Base-by-base conservation (phyloP, 2,329 filamentous ascomycete genomes). In the Lecanoromycetidae sp. region DNA sequence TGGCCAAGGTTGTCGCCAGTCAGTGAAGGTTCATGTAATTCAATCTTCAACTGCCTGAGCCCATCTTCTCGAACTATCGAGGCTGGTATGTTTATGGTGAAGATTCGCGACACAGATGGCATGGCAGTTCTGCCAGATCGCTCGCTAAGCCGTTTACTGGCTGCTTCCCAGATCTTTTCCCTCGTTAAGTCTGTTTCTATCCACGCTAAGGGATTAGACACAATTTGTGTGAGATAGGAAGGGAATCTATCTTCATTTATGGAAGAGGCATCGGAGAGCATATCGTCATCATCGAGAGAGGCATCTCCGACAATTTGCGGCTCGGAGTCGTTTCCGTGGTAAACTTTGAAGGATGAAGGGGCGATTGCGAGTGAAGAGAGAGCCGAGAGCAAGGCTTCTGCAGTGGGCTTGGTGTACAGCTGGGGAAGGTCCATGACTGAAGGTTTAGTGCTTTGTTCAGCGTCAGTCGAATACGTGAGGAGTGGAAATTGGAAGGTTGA, bases 1-100 rank as follows among this genome's bases (percentile, higher is more conserved):
- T 93, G 74, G 1, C 91, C 91, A 15, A 96, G 71, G 50, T 85
- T 84, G 63, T 95, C 90, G 5, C 84, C 84, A 0, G 86, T 94
- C 47, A 96, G 70, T 1, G 87, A 80, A 1, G 91, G 91, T 61
- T 98, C 91, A 48, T 86, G 76, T 32, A 98, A 78, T 29, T 75
- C 72, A 42, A 98, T 69, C 37, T 80, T 73, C 55, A 87, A 72
- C 1, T 68, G 62, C 23, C 60, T 34, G 3, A 2, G n/a, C 8
- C 27, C 19, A 5, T 5, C 17, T 5, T 20, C 15, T 5, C 12
- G 17, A 19, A 3, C 15, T 2, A 9, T 46, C 10, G n/a, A 15
- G 22, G 17, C 26, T 13, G 15, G n/a, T 12, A 33, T 8, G 22
- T 76, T 73, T 34, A 84, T 76, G 6, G 57, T 63, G 61, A 84